Evolutionary conservation across 73 alveolate species (phyloP).

Genomic region (Paramecium octaurelia): DNA sequence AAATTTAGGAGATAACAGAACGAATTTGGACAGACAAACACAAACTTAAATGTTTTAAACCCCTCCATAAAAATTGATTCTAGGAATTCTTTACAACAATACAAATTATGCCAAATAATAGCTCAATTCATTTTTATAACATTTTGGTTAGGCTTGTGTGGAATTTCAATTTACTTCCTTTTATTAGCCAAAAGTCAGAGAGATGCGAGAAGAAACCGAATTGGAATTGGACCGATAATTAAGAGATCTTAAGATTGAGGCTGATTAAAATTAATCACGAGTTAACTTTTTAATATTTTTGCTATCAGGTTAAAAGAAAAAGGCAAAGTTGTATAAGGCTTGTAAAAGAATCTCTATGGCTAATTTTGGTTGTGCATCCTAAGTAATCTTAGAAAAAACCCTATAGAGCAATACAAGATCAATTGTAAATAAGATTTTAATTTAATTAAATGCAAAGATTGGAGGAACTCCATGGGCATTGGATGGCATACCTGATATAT

Average conservation of each 20-base stretch:
- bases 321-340: not conserved
- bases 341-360: not conserved
- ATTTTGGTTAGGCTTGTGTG: not conserved
- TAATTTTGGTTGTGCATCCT: not conserved
- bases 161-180: not conserved
- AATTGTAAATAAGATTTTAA: conserved; percentile 84
- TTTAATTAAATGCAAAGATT: conserved; percentile 90
- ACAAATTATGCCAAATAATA: not conserved
- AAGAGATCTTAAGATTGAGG: not conserved
- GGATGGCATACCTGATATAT: conserved; percentile 72
- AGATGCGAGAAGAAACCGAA: not conserved
- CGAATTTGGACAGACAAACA: conserved; percentile 83
- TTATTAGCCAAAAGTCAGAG: not conserved
- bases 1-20: conserved; percentile 55
- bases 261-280: not conserved
- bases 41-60: conserved; percentile 74
- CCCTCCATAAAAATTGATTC: not conserved
- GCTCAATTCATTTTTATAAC: not conserved
- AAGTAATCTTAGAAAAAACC: not conserved
- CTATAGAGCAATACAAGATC: conserved; percentile 68
- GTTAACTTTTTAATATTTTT: not conserved
- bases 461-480: conserved; percentile 98
- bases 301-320: conserved; percentile 6
- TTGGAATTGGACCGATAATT: not conserved
- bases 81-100: not conserved